phyloP scores from a whole-genome alignment of 208 protist genomes.

The Leishmania lainsoni region DNA sequence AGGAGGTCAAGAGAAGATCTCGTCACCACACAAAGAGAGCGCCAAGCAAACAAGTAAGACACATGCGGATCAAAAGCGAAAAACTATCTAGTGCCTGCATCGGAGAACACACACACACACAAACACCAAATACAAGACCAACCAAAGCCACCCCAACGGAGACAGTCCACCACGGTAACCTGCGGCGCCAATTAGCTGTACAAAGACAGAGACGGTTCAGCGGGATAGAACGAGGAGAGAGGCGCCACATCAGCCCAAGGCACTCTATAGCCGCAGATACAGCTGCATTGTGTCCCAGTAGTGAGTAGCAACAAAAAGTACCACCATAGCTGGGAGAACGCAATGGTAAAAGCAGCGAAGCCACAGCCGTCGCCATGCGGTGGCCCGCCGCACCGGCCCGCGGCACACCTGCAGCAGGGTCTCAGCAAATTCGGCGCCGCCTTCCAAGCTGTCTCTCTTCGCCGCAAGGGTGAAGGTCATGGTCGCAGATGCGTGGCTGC shows the following conservation, averaged over 20 bases:
- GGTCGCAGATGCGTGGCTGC: neutral
- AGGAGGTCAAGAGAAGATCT: neutral
- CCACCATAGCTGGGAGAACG: slow-evolving; percentile 1
- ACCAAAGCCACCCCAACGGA: neutral
- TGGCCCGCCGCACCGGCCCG: slow-evolving; percentile 7
- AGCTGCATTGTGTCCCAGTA: neutral
- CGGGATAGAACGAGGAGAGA: neutral
- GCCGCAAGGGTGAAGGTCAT: neutral
- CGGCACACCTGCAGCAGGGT: neutral
- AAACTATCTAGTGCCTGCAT: neutral
- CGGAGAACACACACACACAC: neutral
- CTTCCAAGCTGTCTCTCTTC: neutral
- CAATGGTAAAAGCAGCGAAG: slow-evolving; percentile 23
- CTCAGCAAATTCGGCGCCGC: neutral
- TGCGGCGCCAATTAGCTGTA: neutral
- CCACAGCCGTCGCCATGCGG: slow-evolving; percentile 16
- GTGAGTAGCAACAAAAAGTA: neutral
- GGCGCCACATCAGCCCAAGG: neutral
- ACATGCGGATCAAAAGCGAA: neutral
- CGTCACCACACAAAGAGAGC: neutral
- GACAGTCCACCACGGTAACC: neutral
- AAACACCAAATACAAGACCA: neutral
- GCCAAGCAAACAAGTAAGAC: neutral
- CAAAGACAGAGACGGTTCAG: neutral
- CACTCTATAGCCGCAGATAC: neutral